Base-by-base conservation (phyloP, 306 rosid genomes). In the cucumber (Cucumis sativus) region DNA sequence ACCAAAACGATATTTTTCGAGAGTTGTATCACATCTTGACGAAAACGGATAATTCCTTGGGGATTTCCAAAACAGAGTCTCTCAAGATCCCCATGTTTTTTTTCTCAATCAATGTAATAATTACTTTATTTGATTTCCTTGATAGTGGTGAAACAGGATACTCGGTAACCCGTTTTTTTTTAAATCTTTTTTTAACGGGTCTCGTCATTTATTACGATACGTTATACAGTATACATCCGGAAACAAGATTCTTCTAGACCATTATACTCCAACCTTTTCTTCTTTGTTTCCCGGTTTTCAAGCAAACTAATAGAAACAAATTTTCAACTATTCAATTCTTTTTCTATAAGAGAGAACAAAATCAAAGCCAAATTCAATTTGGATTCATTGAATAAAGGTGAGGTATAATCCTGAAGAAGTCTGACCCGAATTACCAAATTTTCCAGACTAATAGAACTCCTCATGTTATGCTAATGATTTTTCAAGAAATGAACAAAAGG, bases 1-100 rank as follows among this genome's bases (percentile, higher is more conserved):
- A 21, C 39, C 75, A 69, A 69, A 69, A 69, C 13, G 58, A 69
- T 69, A 69, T 69, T 47, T 69, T 23, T 71, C 60, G 43, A 49
- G 59, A 20, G 20, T 8, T 47, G 58, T 7, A 25, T 23, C 59
- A 33, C 21, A 21, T 7, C 40, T 14, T 45, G 40, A 66, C 72
- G 51, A 70, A 49, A 3, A 49, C 76, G 60, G 41, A 47, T 49
- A 71, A 47, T 71, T 49, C 76, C 23, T 14, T 10, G 12, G 56
- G 74, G 37, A 43, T 68, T 37, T 49, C 28, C 58, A 71, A 71
- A 49, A 71, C 58, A 49, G 60, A 71, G 76, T 68, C 28, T n/a
- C 54, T 67, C 33, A 39, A n/a, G 18, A 68, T 68, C 17, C 56
- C 57, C 39, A 13, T 10, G 23, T 41, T 18, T 41, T 68, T 68